These are phyloP conservation scores for Yamadazyma olivae DNA, from an alignment of 805 yeast species.

Conservation along the genomic window DNA sequence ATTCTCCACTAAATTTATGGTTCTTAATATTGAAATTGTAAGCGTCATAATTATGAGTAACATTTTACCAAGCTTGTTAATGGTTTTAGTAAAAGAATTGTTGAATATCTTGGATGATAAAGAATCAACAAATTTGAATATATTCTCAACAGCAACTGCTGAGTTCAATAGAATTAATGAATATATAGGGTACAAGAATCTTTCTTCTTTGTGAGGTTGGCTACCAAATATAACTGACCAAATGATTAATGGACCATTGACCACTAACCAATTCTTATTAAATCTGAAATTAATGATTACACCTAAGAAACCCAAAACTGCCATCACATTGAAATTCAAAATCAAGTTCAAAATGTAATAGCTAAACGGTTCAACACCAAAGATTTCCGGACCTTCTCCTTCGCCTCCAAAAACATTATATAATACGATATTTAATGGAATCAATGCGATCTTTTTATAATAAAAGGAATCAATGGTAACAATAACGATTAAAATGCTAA, in stretches of 20 bases:
- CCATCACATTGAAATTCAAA: slow-evolving; percentile 68
- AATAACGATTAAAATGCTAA: slow-evolving; percentile 20
- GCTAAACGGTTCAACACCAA: slow-evolving; percentile 77
- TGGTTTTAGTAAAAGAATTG: background rate
- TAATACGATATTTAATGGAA: slow-evolving; percentile 76
- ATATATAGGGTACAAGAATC: slow-evolving; percentile 85
- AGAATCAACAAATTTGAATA: background rate
- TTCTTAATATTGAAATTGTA: slow-evolving; percentile 43
- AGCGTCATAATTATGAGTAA: background rate
- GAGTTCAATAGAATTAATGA: slow-evolving; percentile 65
- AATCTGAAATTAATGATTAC: slow-evolving; percentile 14
- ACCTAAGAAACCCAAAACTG: slow-evolving; percentile 41
- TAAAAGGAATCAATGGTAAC: slow-evolving; percentile 55
- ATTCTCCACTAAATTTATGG: slow-evolving; percentile 57
- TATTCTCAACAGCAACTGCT: slow-evolving; percentile 24
- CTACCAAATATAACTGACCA: slow-evolving; percentile 67
- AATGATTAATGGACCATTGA: slow-evolving; percentile 48
- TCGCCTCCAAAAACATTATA: slow-evolving; percentile 76
- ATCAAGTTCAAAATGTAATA: slow-evolving; percentile 69
- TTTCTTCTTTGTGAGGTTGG: slow-evolving; percentile 92
- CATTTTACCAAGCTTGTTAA: background rate
- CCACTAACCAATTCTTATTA: slow-evolving; percentile 12
- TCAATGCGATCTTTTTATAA: slow-evolving; percentile 60
- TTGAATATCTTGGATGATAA: background rate
- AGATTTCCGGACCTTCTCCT: slow-evolving; percentile 82